Evolutionary conservation across 108 stramenopile species (phyloP), one percentile per base, ranked within the genome.

Genomic region (Chaetoceros muelleri): DNA sequence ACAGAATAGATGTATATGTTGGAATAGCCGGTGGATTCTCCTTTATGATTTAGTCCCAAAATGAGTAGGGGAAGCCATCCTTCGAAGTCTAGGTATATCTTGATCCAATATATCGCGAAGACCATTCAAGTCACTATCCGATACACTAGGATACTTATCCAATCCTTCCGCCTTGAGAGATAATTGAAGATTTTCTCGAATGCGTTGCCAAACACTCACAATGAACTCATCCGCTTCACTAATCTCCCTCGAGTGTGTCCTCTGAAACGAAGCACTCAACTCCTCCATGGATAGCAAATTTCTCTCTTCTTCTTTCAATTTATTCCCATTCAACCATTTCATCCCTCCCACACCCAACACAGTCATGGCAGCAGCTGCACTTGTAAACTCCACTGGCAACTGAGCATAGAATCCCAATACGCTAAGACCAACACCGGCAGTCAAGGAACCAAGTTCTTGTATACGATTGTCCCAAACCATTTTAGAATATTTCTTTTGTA

Each of bases 211-310:
- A 24, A 89, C 66, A 52, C 80, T 81, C 5, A 87, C 81, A 30
- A 73, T 75, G 52, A 74, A 91, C 65, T 96, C 95, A 58, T 96
- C 93, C 26, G 82, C 91, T 27, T 94, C 91, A 27, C 69, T 71
- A 7, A 96, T 70, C 66, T 88, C 85, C 22, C 80, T 69, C 10
- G 87, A 67, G 60, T 96, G 91, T 2, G 79, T 82, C 13, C 82
- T 75, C 52, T 80, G 74, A 60, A 90, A 92, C 18, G 78, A 73
- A 2, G 80, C 67, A 51, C 63, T 65, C 51, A 95, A 56, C 46
- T 84, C 85, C 44, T 82, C 82, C 18, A 61, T 45, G 28, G 76
- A 69, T 1, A 70, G 27, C 29, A 85, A 56, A 29, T 80, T 66
- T 54, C 81, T 67, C 55, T 83, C 81, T 10, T 59, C 59, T 46